Evolutionary conservation across 176 grass and related monocot genomes (phyloP), one percentile per base, ranked within the genome.

Genomic region (Oryza australiensis): DNA sequence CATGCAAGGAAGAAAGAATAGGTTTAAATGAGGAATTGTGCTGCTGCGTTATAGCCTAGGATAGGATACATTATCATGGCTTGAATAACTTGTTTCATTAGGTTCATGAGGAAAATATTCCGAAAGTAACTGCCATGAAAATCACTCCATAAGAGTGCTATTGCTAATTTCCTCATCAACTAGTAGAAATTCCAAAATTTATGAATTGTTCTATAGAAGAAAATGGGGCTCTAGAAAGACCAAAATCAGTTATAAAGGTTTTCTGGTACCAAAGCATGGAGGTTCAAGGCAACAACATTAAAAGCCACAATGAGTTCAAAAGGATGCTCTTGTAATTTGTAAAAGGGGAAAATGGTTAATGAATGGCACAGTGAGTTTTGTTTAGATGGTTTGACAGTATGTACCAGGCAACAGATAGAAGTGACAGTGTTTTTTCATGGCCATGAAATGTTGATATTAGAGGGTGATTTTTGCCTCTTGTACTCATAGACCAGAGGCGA

Each of bases 391-490:
- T 84, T 69, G 62, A 70, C 30, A 41, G 29, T 76, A 60, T 63
- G 9, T 89, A 94, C 92, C 90, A 68, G 77, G 95, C 88, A 86
- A 94, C 95, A n/a, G 92, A 83, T 65, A 98, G 63, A 79, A 88
- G 87, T 76, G 95, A 93, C 29, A 93, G 62, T 75, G 90, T 49
- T 27, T 91, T 94, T 81, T 94, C 92, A 88, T 98, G 95, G 15
- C 92, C 92, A 73, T 89, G 88, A 78, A 91, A 93, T 40, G 95
- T 94, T 78, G 88, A 83, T 73, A 89, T 11, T 43, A 91, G 69
- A 46, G 90, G 74, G 60, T 77, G 92, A 75, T 86, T 89, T 81
- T 91, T 98, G 1, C 77, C 81, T 85, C 86, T 92, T 7, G 75
- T 75, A 62, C 71, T 89, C 86, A 98, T 76, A 64, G 88, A 98